Evolutionary conservation across 176 grass and related monocot species (phyloP).

Genomic region (Carex cristatella): DNA sequence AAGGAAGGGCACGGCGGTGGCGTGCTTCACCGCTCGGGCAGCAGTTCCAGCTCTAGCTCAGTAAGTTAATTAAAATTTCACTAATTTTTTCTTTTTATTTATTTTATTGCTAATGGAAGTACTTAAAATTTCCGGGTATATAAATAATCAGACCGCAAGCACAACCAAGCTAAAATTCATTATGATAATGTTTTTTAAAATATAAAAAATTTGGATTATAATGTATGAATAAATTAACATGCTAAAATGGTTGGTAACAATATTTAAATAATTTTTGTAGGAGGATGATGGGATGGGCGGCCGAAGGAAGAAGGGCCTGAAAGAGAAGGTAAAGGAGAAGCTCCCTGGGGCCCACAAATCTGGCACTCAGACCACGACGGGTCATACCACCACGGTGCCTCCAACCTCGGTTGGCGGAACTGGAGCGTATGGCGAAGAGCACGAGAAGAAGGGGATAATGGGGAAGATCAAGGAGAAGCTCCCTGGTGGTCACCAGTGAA

Average conservation of each 20-base stretch:
- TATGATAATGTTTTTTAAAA: no score
- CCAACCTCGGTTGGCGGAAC: background rate
- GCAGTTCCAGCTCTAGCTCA: slow-evolving; percentile 64
- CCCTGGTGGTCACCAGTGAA: slow-evolving; percentile 47
- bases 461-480: slow-evolving; percentile 88
- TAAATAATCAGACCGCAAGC: no score
- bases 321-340: slow-evolving; percentile 86
- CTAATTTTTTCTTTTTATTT: no score
- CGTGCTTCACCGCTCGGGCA: slow-evolving; percentile 40
- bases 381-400: background rate
- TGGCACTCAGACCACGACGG: no score
- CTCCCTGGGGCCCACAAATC: slow-evolving; percentile 44
- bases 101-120: no score
- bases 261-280: background rate
- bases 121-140: no score
- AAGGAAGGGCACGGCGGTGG: slow-evolving; percentile 34
- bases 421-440: slow-evolving; percentile 11
- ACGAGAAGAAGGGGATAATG: slow-evolving; percentile 79
- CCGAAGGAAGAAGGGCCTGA: slow-evolving; percentile 63
- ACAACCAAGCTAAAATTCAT: no score
- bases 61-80: slow-evolving; percentile 4
- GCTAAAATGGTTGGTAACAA: background rate
- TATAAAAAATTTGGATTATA: no score
- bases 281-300: slow-evolving; percentile 64
- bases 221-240: no score